These are phyloP conservation scores for Marasmius oreades DNA, from an alignment of 1,284 basidiomycete species.

Conservation along the genomic window DNA sequence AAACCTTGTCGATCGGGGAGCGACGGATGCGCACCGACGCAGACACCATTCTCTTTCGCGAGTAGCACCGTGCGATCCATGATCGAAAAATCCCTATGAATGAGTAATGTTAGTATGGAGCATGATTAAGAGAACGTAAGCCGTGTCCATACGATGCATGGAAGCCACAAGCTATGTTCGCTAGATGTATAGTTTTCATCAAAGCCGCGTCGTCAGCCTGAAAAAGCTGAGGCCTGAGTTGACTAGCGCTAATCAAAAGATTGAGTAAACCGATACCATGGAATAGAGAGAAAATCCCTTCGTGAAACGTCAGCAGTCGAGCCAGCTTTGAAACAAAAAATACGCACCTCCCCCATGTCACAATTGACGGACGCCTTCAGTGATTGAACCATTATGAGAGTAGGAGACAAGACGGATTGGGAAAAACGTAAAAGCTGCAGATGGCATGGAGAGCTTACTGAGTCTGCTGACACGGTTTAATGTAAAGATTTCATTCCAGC, in stretches of 20 bases:
- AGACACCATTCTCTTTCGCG: slow-evolving; percentile 49
- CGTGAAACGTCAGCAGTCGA: not conserved
- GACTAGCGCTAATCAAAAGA: not conserved
- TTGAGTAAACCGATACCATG: slow-evolving; percentile 41
- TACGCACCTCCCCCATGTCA: slow-evolving; percentile 57
- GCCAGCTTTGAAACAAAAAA: not conserved
- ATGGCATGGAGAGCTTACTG: too few relatives aligned
- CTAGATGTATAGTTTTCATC: slow-evolving; percentile 61
- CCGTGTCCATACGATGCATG: slow-evolving; percentile 61
- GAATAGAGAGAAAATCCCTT: slow-evolving; percentile 53
- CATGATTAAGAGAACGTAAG: not conserved
- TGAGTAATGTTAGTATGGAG: not conserved
- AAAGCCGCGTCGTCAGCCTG: slow-evolving; percentile 59
- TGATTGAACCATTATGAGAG: slow-evolving; percentile 11
- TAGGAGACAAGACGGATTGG: not conserved
- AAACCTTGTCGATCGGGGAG: slow-evolving; percentile 63
- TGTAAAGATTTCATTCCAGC: too few relatives aligned
- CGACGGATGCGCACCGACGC: slow-evolving; percentile 59
- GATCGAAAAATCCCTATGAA: slow-evolving; percentile 50
- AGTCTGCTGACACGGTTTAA: too few relatives aligned
- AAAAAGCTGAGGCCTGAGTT: slow-evolving; percentile 7
- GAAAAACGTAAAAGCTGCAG: too few relatives aligned
- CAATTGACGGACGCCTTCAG: slow-evolving; percentile 53
- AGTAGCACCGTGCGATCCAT: slow-evolving; percentile 58
- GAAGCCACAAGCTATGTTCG: slow-evolving; percentile 64